phyloP scores from a whole-genome alignment of 257 asterid genomes.

The Jasminum sambac region DNA sequence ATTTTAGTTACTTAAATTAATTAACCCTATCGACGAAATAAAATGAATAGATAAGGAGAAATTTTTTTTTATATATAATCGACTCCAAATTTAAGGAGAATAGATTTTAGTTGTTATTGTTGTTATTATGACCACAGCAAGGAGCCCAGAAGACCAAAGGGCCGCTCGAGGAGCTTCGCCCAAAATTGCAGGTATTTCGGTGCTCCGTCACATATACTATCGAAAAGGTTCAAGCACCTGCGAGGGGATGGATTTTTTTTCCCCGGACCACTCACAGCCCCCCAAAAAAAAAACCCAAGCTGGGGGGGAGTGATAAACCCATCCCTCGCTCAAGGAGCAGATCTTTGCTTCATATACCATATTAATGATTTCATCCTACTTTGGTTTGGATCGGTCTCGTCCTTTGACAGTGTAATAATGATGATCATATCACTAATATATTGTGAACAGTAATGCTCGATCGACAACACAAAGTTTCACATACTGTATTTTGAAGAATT shows the following conservation, averaged over 20 bases:
- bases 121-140: constrained; percentile 31
- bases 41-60: not conserved
- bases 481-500: no score
- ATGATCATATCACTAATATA: no score
- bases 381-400: not conserved
- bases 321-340: no score
- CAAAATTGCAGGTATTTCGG: constrained; percentile 64
- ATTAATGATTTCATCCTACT: not conserved
- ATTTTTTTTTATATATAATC: no score
- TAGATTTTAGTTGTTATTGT: no score
- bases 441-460: not conserved
- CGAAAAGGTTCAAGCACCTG: no score
- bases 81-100: not conserved
- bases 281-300: no score
- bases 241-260: no score
- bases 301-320: no score
- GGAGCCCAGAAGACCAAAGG: constrained; percentile 71
- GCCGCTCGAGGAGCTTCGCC: constrained; percentile 73
- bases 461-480: not conserved
- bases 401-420: not conserved
- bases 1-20: not conserved
- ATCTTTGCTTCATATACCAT: no score
- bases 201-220: not conserved
- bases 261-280: no score
- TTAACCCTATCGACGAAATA: not conserved